phyloP scores from a whole-genome alignment of 176 grass and related monocot genomes.

The Microstegium vimineum region DNA sequence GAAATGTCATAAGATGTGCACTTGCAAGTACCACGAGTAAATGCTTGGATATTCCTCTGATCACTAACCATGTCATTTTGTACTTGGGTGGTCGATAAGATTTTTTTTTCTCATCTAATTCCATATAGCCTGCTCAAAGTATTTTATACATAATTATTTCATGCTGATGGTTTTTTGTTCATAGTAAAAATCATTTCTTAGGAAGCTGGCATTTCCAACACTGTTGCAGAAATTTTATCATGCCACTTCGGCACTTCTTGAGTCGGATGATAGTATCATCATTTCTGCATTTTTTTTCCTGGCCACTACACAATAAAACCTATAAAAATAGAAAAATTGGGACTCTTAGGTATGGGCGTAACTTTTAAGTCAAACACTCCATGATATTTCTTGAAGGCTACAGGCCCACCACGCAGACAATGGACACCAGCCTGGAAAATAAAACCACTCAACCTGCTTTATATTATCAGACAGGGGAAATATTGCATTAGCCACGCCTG shows the following conservation, averaged over 20 bases:
- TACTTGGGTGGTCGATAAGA: background rate
- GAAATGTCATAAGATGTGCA: background rate
- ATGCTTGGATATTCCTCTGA: background rate
- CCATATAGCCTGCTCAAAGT: background rate
- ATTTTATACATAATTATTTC: background rate
- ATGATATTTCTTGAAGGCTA: no score
- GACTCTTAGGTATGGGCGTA: no score
- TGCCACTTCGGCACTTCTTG: background rate
- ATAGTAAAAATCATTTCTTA: background rate
- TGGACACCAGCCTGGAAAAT: no score
- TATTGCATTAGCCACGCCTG: background rate
- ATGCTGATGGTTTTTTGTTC: background rate
- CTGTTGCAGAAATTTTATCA: background rate
- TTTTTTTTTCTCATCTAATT: background rate
- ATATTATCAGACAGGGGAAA: no score
- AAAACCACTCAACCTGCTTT: no score
- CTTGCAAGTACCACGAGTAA: background rate
- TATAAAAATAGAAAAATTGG: background rate
- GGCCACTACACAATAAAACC: background rate
- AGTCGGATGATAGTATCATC: background rate
- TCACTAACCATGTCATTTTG: background rate
- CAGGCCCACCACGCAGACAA: no score
- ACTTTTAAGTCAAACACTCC: no score
- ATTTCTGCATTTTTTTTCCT: background rate
- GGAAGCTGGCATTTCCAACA: background rate